phyloP scores from a whole-genome alignment of 495 filamentous ascomycete species.

The Aeminium ludgeri region DNA sequence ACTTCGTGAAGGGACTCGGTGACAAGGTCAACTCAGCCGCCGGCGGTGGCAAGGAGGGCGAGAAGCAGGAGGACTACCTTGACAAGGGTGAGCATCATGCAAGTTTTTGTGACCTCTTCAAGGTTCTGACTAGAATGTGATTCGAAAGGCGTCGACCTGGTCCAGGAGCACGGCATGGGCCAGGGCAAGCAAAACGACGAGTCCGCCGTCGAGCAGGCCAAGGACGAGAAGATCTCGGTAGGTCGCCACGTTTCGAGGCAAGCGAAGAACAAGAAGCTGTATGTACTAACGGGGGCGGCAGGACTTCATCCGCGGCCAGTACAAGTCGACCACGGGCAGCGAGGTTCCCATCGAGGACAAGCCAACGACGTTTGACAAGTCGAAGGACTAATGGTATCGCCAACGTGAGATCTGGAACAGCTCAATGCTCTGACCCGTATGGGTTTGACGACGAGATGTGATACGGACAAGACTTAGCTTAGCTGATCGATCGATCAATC shows the following conservation, averaged over 20 bases:
- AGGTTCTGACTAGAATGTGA: background rate
- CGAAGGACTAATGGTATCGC: constrained; percentile 1
- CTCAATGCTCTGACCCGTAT: too few relatives aligned
- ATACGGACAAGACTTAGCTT: too few relatives aligned
- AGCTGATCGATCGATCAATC: too few relatives aligned
- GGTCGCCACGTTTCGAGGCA: background rate
- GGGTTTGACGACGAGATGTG: too few relatives aligned
- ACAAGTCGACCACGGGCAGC: constrained; percentile 42
- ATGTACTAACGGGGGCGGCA: constrained; percentile 7
- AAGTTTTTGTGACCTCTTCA: too few relatives aligned
- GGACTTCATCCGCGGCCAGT: constrained; percentile 40
- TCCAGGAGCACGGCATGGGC: constrained; percentile 51
- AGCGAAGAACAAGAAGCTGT: background rate
- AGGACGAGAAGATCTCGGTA: constrained; percentile 46
- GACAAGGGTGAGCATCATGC: constrained; percentile 37
- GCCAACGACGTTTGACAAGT: constrained; percentile 27
- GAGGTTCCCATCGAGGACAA: constrained; percentile 51
- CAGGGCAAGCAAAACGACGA: constrained; percentile 52
- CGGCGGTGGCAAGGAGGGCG: constrained; percentile 46
- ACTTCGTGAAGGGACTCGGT: constrained; percentile 25
- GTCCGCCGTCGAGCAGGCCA: constrained; percentile 52
- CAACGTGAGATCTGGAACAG: too few relatives aligned
- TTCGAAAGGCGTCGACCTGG: constrained; percentile 42
- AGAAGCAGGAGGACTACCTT: constrained; percentile 46
- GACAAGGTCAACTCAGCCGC: constrained; percentile 43